Conservation (phyloP, 2,329 filamentous ascomycete species). For the Calonectria pteridis region DNA sequence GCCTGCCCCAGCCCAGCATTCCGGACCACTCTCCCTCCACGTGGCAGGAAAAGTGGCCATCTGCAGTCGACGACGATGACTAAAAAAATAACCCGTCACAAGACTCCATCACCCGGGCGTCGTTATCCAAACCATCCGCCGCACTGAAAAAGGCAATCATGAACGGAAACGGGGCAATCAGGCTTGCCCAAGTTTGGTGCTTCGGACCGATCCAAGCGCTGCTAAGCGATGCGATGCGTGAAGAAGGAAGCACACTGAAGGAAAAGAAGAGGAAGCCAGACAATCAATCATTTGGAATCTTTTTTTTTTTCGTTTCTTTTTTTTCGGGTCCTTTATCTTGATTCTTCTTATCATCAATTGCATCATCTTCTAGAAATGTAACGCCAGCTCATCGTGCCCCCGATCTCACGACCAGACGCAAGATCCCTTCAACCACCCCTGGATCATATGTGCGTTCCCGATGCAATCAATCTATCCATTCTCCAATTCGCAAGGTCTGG, state of each 20-base stretch:
- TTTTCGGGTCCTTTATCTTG: not conserved
- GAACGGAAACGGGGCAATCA: not conserved
- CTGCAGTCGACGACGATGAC: constrained; percentile 4
- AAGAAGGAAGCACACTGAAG: not conserved
- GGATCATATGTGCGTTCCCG: not conserved
- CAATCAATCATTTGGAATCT: not conserved
- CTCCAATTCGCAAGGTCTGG: not conserved
- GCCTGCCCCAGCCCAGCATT: not conserved
- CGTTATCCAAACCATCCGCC: constrained; percentile 6
- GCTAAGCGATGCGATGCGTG: not conserved
- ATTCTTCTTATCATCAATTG: not conserved
- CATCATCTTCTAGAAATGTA: not conserved
- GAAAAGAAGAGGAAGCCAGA: not conserved
- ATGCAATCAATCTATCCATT: constrained; percentile 1
- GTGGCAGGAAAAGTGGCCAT: constrained; percentile 6
- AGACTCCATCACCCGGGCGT: constrained; percentile 7
- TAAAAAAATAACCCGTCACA: constrained; percentile 6
- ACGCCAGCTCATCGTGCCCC: not conserved
- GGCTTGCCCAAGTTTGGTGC: constrained; percentile 7
- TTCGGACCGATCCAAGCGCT: constrained; percentile 3
- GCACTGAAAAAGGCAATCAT: not conserved
- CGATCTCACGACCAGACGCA: not conserved
- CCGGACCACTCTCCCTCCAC: not conserved
- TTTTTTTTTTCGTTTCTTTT: not conserved
- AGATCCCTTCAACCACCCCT: not conserved